phyloP scores from a whole-genome alignment of 768 basidiomycete genomes.

The Suillus spraguei region DNA sequence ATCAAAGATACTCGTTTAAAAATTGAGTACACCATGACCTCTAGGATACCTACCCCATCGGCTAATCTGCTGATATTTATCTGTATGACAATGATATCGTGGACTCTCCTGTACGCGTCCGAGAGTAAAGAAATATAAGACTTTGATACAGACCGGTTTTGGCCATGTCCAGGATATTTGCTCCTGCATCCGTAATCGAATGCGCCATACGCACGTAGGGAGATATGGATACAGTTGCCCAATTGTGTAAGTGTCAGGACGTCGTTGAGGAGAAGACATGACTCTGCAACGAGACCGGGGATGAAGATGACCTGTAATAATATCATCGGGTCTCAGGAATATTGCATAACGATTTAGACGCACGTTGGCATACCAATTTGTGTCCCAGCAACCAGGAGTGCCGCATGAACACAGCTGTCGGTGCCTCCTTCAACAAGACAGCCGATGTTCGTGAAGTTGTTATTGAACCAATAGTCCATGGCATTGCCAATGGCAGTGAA shows the following conservation, averaged over 20 bases:
- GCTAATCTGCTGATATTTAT: slow-evolving; percentile 39
- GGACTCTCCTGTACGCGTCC: slow-evolving; percentile 53
- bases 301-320: slow-evolving; percentile 55
- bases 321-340: not conserved
- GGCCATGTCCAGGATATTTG: slow-evolving; percentile 67
- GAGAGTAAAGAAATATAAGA: slow-evolving; percentile 46
- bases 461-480: slow-evolving; percentile 66
- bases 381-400: slow-evolving; percentile 57
- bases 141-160: slow-evolving; percentile 59
- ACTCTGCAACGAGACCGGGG: slow-evolving; percentile 56
- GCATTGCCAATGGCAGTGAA: slow-evolving; percentile 46
- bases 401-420: slow-evolving; percentile 54
- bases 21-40: not conserved
- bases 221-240: slow-evolving; percentile 51
- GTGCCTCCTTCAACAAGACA: slow-evolving; percentile 62
- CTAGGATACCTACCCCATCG: slow-evolving; percentile 55
- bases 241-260: slow-evolving; percentile 45
- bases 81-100: slow-evolving; percentile 53
- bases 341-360: slow-evolving; percentile 13
- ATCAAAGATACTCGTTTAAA: not conserved
- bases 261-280: slow-evolving; percentile 56
- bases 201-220: slow-evolving; percentile 50
- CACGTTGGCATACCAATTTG: slow-evolving; percentile 67
- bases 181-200: slow-evolving; percentile 55
- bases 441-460: slow-evolving; percentile 54